Conservation (phyloP, 148 eudicot genomes). For the Silene conica region DNA sequence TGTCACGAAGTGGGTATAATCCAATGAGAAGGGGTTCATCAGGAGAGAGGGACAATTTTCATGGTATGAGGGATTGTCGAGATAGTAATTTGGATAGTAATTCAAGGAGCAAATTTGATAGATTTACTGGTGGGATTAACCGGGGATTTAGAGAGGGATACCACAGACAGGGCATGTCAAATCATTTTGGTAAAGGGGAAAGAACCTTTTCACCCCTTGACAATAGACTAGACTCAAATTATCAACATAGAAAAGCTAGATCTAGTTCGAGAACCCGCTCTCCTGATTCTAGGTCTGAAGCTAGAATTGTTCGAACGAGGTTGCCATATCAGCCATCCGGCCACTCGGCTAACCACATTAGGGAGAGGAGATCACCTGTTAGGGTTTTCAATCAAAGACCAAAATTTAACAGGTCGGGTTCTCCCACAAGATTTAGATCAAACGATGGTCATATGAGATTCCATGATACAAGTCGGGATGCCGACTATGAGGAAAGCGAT, state of each 20-base stretch:
- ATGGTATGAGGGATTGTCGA: slow-evolving; percentile 28
- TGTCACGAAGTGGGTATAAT: slow-evolving; percentile 32
- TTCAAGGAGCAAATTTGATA: slow-evolving; percentile 33
- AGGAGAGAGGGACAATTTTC: slow-evolving; percentile 34
- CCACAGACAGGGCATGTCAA: slow-evolving; percentile 31
- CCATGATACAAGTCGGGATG: slow-evolving; percentile 24
- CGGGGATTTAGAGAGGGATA: slow-evolving; percentile 47
- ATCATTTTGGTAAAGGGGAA: slow-evolving; percentile 39
- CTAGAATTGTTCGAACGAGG: slow-evolving; percentile 28
- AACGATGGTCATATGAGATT: slow-evolving; percentile 29
- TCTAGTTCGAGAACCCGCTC: slow-evolving; percentile 35
- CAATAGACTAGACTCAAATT: slow-evolving; percentile 24
- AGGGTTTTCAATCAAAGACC: slow-evolving; percentile 22
- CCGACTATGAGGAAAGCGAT: slow-evolving; percentile 18
- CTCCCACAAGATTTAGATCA: slow-evolving; percentile 26
- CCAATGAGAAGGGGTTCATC: slow-evolving; percentile 36
- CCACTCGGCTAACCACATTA: slow-evolving; percentile 18
- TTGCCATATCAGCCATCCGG: slow-evolving; percentile 24
- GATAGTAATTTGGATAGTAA: slow-evolving; percentile 18
- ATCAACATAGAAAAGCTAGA: slow-evolving; percentile 19
- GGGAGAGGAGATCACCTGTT: slow-evolving; percentile 27
- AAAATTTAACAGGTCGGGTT: slow-evolving; percentile 17
- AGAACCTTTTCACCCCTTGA: slow-evolving; percentile 43
- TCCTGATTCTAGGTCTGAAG: slow-evolving; percentile 30
- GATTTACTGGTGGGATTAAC: slow-evolving; percentile 25